Base-by-base conservation (phyloP, 306 rosid species). In the Gillenia trifoliata region DNA sequence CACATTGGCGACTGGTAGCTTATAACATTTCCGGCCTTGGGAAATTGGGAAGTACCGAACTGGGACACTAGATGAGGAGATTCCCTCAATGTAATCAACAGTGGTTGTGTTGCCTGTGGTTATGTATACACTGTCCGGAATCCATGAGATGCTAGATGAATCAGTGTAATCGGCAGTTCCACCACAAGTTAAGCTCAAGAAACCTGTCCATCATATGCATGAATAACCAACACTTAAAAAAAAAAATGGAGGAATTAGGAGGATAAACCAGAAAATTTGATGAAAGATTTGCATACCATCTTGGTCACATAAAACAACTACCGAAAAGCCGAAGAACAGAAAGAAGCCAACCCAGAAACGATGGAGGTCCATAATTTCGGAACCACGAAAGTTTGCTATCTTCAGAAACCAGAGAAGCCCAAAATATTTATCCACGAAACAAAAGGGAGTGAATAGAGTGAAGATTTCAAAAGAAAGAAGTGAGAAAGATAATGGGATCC, bases 161-260 rank as follows among this genome's bases (percentile, higher is more conserved):
- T 93, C 97, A 36, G 38, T 78, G 83, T 85, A 87, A 70, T 82
- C 85, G 33, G 77, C 76, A 63, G 63, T 86, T 85, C 91, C 96
- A 75, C 98, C 98, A 82, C 98, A 93, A 75, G 94, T 80, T 64
- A 93, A 81, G 83, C 98, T 93, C 83, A 93, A 69, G 84, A 93
- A 93, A 79, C 90, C 97, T 91, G 97, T 77, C 20, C 43, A 83
- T 4, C 20, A 77, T 64, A 49, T 49, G 38, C 61, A 56, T 63
- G 67, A 66, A 61, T 71, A n/a, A 38, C 41, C 41, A 8, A 38
- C 11, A 38, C 41, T 38, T 38, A n/a, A n/a, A n/a, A n/a, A n/a
- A 2, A 3, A 20, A 52, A 43, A 43, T 63, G 25, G 6, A 29
- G 28, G 34, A 62, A 63, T 28, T n/a, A 22, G 6, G 12, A 45